phyloP scores from a whole-genome alignment of 257 asterid genomes.

The Datura wrightii region DNA sequence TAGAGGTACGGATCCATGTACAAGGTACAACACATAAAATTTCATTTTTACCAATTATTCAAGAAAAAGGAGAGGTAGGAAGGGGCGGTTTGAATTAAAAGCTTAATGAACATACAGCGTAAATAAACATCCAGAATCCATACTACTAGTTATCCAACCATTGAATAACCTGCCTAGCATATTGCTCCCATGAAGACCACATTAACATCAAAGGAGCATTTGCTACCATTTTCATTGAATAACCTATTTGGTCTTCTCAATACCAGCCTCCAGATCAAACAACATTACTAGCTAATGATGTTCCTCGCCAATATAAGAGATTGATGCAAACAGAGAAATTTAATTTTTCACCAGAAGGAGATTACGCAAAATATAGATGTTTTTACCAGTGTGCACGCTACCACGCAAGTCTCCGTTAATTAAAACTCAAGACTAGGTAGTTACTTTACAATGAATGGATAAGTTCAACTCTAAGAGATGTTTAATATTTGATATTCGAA shows the following conservation, averaged over 20 bases:
- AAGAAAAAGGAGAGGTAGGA: not conserved
- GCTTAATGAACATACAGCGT: not conserved
- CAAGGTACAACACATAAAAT: not conserved
- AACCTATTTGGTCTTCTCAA: not conserved
- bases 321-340: slow-evolving; percentile 18
- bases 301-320: not conserved
- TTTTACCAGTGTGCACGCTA: not conserved
- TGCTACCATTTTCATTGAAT: not conserved
- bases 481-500: not conserved
- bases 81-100: not conserved
- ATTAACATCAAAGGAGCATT: slow-evolving; percentile 10
- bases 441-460: not conserved
- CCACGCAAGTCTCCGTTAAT: not conserved
- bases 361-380: slow-evolving; percentile 1
- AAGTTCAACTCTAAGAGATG: slow-evolving; percentile 8
- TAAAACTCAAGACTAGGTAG: not conserved
- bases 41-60: not conserved
- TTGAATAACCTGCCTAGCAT: not conserved
- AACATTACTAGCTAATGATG: not conserved
- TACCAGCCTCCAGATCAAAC: slow-evolving; percentile 17
- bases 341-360: not conserved
- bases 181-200: not conserved
- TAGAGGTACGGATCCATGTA: not conserved
- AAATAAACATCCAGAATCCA: not conserved
- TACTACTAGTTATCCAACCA: slow-evolving; percentile 9